phyloP scores from a whole-genome alignment of 2,329 filamentous ascomycete genomes.

The Pseudodiploospora longispora region DNA sequence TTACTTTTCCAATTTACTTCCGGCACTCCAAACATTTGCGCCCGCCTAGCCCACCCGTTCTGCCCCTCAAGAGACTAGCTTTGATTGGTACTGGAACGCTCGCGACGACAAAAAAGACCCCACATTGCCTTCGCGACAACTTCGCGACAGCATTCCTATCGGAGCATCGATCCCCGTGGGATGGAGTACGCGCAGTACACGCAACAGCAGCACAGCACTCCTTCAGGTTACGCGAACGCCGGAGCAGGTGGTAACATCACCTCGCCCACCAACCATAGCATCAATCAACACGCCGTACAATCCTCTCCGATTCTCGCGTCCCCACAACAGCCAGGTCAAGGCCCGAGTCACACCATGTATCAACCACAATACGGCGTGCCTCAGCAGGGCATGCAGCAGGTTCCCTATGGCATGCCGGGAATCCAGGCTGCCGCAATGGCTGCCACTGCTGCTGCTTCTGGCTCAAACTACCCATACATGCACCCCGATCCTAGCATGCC shows the following conservation, averaged over 20 bases:
- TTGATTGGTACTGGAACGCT: conserved; percentile 11
- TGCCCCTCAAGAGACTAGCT: conserved; percentile 3
- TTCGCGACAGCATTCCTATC: conserved; percentile 16
- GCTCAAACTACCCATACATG: conserved; percentile 67
- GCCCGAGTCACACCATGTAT: conserved; percentile 69
- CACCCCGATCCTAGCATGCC: conserved; percentile 59
- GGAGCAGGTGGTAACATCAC: conserved; percentile 53
- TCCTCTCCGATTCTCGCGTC: conserved; percentile 74
- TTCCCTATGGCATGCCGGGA: conserved; percentile 64
- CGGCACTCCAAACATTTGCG: not conserved
- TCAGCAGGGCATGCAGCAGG: conserved; percentile 60
- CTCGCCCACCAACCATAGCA: conserved; percentile 63
- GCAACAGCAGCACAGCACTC: conserved; percentile 58
- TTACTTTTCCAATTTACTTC: conserved; percentile 7
- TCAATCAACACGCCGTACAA: conserved; percentile 60
- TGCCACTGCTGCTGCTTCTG: conserved; percentile 81
- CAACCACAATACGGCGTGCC: conserved; percentile 68
- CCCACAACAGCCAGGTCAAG: conserved; percentile 52
- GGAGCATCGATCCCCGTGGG: conserved; percentile 21
- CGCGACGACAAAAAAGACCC: conserved; percentile 14
- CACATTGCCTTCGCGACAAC: conserved; percentile 12
- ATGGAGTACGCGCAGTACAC: conserved; percentile 74
- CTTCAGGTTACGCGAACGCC: conserved; percentile 56
- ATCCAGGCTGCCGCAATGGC: conserved; percentile 91
- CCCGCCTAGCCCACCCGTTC: conserved; percentile 10